Base-by-base conservation (phyloP, 78 protist genomes). In the Dictyostelium purpureum region DNA sequence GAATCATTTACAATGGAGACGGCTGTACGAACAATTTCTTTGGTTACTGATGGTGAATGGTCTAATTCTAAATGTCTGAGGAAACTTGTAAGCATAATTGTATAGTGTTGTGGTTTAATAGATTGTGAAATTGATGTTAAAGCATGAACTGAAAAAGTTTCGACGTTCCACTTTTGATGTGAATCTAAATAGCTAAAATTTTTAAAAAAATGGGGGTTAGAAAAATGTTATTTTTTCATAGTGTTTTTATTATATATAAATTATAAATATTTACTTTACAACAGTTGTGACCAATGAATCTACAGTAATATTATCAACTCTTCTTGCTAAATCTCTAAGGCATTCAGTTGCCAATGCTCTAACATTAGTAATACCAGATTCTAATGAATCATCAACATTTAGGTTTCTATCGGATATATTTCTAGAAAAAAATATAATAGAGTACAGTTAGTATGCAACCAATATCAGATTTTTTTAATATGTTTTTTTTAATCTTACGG, bases 261-360 rank as follows among this genome's bases (percentile, higher is more conserved):
- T 31, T 43, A 33, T 47, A 35, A 61, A 21, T 28, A 47, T 16
- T 80, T 63, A 83, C 90, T 73, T 85, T 38, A 66, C 63, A 12
- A 85, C 73, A 11, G 80, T 51, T 31, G 40, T 49, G 26, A 85
- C 73, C 52, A 85, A 49, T 73, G 92, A 40, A 47, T 26, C 70
- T 24, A 73, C 80, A 4, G 92, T 85, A 49, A 85, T 73, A 38
- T 85, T 85, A 42, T 85, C 92, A 28, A 85, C 92, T 61, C 92
- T 70, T 47, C 92, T 61, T 42, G 74, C 7, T 2, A 85, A 31
- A 73, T 85, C 82, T 73, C 70, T 85, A 10, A 85, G 63, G 14
- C 67, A 73, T 35, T 85, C 92, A 12, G 76, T 61, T 51, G 92
- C 92, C 12, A 73, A 16, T 42, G 52, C 33, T 59, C 59, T 85